phyloP scores from a whole-genome alignment of 1,284 basidiomycete genomes.

The Waitea zeae region DNA sequence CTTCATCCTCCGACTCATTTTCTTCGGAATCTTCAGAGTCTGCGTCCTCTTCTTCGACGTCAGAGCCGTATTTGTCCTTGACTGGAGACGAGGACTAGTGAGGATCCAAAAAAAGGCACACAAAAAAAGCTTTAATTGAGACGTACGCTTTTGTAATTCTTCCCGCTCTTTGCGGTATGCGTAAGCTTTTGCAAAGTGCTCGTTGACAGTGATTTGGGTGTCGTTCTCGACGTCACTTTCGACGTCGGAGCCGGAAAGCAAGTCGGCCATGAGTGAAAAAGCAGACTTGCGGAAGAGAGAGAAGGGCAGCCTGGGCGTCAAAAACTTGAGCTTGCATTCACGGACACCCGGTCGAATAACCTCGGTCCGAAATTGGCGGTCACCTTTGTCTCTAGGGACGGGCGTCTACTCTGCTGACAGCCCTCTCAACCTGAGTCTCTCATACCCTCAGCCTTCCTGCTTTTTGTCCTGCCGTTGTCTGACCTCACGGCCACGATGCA shows the following conservation, averaged over 20 bases:
- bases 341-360: not conserved
- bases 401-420: too few species aligned
- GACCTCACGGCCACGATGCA: too few species aligned
- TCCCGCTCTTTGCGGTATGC: constrained; percentile 69
- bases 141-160: constrained; percentile 61
- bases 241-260: constrained; percentile 28
- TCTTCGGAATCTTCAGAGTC: constrained; percentile 52
- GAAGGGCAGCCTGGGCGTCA: not conserved
- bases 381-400: not conserved
- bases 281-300: not conserved
- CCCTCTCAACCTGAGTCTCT: too few species aligned
- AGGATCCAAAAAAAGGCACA: not conserved
- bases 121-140: too few species aligned
- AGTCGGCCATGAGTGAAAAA: constrained; percentile 5
- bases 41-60: constrained; percentile 32
- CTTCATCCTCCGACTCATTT: constrained; percentile 83
- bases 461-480: too few species aligned
- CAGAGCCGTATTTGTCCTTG: constrained; percentile 76
- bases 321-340: not conserved
- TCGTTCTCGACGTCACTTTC: constrained; percentile 13
- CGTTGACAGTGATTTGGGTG: constrained; percentile 55
- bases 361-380: not conserved
- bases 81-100: constrained; percentile 24
- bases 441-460: too few species aligned
- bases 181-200: constrained; percentile 72